Percentiles rank a stretch among this genome's conserved stretches.
These are phyloP conservation scores for Diutina scorzettiae DNA, from an alignment of 1,139 yeast species.

Conservation along the genomic window DNA sequence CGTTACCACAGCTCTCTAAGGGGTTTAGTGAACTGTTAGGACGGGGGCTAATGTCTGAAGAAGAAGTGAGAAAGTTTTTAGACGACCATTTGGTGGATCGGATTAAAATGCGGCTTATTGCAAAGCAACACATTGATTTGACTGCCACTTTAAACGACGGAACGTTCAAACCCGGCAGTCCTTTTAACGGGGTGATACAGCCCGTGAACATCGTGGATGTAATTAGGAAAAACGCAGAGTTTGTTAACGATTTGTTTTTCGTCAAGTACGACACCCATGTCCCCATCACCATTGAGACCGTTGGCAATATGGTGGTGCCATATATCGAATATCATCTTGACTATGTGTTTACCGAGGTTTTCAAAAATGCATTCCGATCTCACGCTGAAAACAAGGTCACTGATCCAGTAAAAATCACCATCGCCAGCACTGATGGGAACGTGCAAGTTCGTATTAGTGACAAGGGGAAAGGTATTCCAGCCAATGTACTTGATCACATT, in stretches of 20 bases:
- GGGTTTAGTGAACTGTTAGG: slow-evolving; percentile 63
- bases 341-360: slow-evolving; percentile 74
- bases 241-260: slow-evolving; percentile 72
- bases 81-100: slow-evolving; percentile 75
- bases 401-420: slow-evolving; percentile 57
- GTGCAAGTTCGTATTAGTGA: slow-evolving; percentile 70
- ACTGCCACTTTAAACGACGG: slow-evolving; percentile 21
- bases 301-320: slow-evolving; percentile 34
- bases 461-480: slow-evolving; percentile 79
- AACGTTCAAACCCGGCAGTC: slow-evolving; percentile 21
- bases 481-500: slow-evolving; percentile 48
- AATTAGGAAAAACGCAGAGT: slow-evolving; percentile 49
- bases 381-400: slow-evolving; percentile 56
- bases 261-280: slow-evolving; percentile 73
- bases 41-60: slow-evolving; percentile 35
- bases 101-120: slow-evolving; percentile 72
- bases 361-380: slow-evolving; percentile 80
- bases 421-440: slow-evolving; percentile 38
- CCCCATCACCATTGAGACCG: slow-evolving; percentile 37
- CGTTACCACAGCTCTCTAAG: slow-evolving; percentile 64
- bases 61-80: slow-evolving; percentile 46
- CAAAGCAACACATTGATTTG: slow-evolving; percentile 70
- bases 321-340: slow-evolving; percentile 82
- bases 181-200: slow-evolving; percentile 60
- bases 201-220: slow-evolving; percentile 50